A percentile compares a stretch with the other conserved stretches of the same genome.
phyloP scores from a whole-genome alignment of 345 rosid genomes.

The Odontarrhena argentea region DNA sequence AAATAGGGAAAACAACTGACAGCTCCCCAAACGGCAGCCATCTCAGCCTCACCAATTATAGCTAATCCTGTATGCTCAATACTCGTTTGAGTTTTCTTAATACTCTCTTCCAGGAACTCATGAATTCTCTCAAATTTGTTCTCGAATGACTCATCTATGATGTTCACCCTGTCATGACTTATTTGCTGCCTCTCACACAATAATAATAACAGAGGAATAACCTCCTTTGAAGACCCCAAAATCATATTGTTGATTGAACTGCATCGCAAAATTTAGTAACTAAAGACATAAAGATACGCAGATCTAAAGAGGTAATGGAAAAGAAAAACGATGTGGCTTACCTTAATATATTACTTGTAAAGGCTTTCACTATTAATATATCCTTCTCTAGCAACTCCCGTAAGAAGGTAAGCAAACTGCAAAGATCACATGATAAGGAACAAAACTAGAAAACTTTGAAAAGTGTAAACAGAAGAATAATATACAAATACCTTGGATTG shows the following conservation, averaged over 20 bases:
- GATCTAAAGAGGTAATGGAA: slow-evolving; percentile 17
- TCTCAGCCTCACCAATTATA: slow-evolving; percentile 42
- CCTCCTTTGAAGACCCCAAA: slow-evolving; percentile 59
- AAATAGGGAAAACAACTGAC: slow-evolving; percentile 64
- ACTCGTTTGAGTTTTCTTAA: slow-evolving; percentile 42
- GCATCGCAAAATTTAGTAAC: slow-evolving; percentile 42
- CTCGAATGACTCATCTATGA: slow-evolving; percentile 48
- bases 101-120: slow-evolving; percentile 45
- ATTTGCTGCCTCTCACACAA: slow-evolving; percentile 64
- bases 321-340: slow-evolving; percentile 30
- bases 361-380: slow-evolving; percentile 44
- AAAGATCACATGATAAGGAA: slow-evolving; percentile 37
- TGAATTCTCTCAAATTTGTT: slow-evolving; percentile 47
- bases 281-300: slow-evolving; percentile 17
- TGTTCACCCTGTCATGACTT: slow-evolving; percentile 27
- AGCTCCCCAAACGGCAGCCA: slow-evolving; percentile 75
- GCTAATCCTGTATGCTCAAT: slow-evolving; percentile 40
- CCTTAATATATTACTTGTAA: slow-evolving; percentile 67
- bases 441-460: not conserved
- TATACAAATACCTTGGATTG: slow-evolving; percentile 56
- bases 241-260: slow-evolving; percentile 72
- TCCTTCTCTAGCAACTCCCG: slow-evolving; percentile 63
- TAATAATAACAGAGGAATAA: slow-evolving; percentile 54
- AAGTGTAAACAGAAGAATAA: slow-evolving; percentile 2
- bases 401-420: slow-evolving; percentile 69